Base-by-base conservation (phyloP, 345 rosid species). In the Arabidopsis suecica region DNA sequence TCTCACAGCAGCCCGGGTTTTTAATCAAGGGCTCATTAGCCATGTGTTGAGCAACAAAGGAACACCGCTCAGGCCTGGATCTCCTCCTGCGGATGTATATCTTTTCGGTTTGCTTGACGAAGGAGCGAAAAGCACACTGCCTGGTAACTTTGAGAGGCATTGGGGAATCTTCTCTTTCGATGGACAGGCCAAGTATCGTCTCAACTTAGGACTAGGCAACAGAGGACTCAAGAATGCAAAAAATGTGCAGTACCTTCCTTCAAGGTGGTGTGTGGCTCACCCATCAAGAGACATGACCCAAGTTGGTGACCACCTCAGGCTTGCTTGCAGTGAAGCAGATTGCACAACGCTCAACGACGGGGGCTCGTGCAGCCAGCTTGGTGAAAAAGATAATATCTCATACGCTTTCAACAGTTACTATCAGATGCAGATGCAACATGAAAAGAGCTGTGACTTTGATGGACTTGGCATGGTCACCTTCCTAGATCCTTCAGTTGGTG, bases 91-190 rank as follows among this genome's bases (percentile, higher is more conserved):
- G 83, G 99, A 92, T 79, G 68, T 92, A 7, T 95, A 95, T 82
- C 89, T 95, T 48, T 95, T 95, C 73, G 82, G 97, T 72, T 82
- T 95, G 80, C 88, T 92, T 23, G 99, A 92, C 14, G 97, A 95
- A 86, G 97, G 89, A 14, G 97, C 97, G 25, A 95, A 95, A 80
- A 88, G 88, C 40, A 72, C 77, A 22, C 83, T 90, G 70, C 97
- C 99, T 0, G 99, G 99, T 30, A 89, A 73, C 84, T 95, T 95
- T 60, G 99, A 92, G 76, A 86, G 99, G 83, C 99, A 92, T 36
- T 92, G 97, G 99, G 97, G 99, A 5, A 89, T 90, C 68, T 92
- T 95, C 88, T 90, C 97, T 38, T 95, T 92, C 12, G 99, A 95
- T 71, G 99, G 97, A 50, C 99, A 92, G 80, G 94, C 97, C 58